Percentiles rank a stretch among this genome's conserved stretches.
phyloP scores from a whole-genome alignment of 2,329 filamentous ascomycete genomes.

The Cordyceps militaris region DNA sequence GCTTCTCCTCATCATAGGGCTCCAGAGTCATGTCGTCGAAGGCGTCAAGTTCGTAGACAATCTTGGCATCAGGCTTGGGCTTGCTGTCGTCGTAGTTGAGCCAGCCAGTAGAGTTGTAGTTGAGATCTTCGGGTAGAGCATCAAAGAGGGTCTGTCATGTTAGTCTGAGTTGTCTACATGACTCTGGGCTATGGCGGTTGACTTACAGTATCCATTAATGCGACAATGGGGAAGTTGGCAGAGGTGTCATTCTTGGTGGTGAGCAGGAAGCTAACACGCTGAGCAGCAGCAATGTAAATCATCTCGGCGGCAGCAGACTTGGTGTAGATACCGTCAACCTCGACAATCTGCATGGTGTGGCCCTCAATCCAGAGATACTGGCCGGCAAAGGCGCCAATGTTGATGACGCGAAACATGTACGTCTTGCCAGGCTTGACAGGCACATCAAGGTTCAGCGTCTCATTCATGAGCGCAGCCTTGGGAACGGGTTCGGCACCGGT shows the following conservation, averaged over 20 bases:
- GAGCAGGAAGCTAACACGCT: conserved; percentile 56
- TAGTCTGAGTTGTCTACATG: conserved; percentile 15
- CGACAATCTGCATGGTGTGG: conserved; percentile 61
- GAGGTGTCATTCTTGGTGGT: conserved; percentile 56
- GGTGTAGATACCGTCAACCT: conserved; percentile 66
- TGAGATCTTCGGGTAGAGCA: conserved; percentile 55
- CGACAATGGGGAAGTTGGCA: conserved; percentile 60
- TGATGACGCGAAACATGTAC: conserved; percentile 66
- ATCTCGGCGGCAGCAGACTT: conserved; percentile 51
- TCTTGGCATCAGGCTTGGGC: conserved; percentile 36
- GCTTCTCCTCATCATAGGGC: conserved; percentile 57
- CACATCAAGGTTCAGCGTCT: conserved; percentile 54
- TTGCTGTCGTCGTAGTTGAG: conserved; percentile 48
- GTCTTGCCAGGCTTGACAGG: conserved; percentile 59
- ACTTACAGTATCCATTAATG: conserved; percentile 60
- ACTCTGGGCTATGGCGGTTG: background rate
- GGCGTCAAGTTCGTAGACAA: conserved; percentile 54
- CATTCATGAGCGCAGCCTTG: conserved; percentile 63
- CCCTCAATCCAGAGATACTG: conserved; percentile 62
- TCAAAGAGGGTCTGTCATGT: conserved; percentile 57
- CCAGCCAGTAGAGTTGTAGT: conserved; percentile 63
- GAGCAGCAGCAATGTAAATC: conserved; percentile 61
- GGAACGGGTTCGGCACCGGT: conserved; percentile 60
- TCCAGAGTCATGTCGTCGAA: conserved; percentile 69
- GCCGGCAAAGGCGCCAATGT: conserved; percentile 64